phyloP scores from a whole-genome alignment of 306 rosid species.

The Quercus ilex region DNA sequence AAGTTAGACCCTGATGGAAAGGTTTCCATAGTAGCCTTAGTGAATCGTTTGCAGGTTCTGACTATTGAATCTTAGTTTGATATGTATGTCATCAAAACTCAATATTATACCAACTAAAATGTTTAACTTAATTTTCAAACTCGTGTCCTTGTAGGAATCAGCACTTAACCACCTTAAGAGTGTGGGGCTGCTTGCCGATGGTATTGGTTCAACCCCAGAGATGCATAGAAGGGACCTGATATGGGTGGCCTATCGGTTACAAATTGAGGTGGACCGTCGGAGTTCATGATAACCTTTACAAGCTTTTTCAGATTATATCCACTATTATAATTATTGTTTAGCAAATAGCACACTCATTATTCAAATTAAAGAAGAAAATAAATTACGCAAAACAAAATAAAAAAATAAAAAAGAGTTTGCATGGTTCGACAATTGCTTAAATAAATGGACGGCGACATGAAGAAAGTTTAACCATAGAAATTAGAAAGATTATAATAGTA shows the following conservation, averaged over 20 bases:
- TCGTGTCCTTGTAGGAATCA: constrained; percentile 9
- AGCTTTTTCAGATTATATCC: too few relatives aligned
- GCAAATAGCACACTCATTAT: too few relatives aligned
- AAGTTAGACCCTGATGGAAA: constrained; percentile 25
- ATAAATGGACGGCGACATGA: too few relatives aligned
- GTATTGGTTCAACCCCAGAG: constrained; percentile 15
- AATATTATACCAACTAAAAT: not conserved
- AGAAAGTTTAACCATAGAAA: too few relatives aligned
- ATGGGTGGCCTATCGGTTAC: constrained; percentile 12
- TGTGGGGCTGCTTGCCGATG: not conserved
- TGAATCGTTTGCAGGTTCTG: constrained; percentile 24
- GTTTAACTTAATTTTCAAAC: not conserved
- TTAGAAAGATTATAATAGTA: too few relatives aligned
- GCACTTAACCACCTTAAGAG: constrained; percentile 19
- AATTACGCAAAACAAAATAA: too few relatives aligned
- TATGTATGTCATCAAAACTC: too few relatives aligned
- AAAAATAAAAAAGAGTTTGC: too few relatives aligned
- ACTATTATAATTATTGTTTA: too few relatives aligned
- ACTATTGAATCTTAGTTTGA: not conserved
- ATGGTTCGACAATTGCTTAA: not conserved
- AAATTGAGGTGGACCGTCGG: constrained; percentile 5
- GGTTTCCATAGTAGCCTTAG: not conserved
- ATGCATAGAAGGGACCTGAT: constrained; percentile 18
- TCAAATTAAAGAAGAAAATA: too few relatives aligned
- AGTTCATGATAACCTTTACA: constrained; percentile 16